Conservation (phyloP, 2,329 filamentous ascomycete species). For the Pseudogymnoascus sp. region DNA sequence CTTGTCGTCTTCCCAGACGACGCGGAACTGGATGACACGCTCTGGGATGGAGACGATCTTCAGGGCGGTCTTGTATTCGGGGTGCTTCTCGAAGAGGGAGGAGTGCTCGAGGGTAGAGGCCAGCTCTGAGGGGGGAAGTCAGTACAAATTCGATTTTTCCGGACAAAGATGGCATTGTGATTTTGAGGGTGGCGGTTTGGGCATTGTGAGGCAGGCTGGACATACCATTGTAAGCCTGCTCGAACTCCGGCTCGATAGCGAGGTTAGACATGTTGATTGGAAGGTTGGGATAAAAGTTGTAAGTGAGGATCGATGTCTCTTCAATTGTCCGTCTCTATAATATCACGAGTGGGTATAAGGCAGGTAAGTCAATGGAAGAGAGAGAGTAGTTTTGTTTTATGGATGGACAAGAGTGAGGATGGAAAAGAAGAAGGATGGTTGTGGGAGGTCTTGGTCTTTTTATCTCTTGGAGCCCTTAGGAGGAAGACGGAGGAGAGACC, state of each 20-base stretch:
- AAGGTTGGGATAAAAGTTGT: background rate
- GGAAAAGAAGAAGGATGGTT: background rate
- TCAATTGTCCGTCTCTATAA: slow-evolving; percentile 7
- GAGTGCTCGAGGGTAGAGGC: slow-evolving; percentile 90
- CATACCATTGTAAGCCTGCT: slow-evolving; percentile 94
- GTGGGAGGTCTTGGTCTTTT: slow-evolving; percentile 2
- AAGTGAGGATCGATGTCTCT: background rate
- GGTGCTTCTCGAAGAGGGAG: slow-evolving; percentile 85
- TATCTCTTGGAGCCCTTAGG: slow-evolving; percentile 1
- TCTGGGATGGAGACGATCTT: slow-evolving; percentile 84
- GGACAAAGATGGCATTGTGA: background rate
- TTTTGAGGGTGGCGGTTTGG: slow-evolving; percentile 2
- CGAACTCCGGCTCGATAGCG: slow-evolving; percentile 87
- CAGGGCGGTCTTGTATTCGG: slow-evolving; percentile 88
- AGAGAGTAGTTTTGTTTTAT: background rate
- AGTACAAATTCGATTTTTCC: background rate
- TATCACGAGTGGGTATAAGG: slow-evolving; percentile 2
- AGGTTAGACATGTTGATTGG: slow-evolving; percentile 67
- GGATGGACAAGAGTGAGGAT: background rate
- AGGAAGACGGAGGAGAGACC: background rate
- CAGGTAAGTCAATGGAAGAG: background rate
- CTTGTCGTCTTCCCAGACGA: slow-evolving; percentile 94
- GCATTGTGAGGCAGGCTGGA: slow-evolving; percentile 15
- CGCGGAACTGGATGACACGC: slow-evolving; percentile 93
- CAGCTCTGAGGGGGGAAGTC: slow-evolving; percentile 57